Evolutionary conservation across 106 monocot genomes (phyloP).

Genomic region (Apostasia shenzhenica): DNA sequence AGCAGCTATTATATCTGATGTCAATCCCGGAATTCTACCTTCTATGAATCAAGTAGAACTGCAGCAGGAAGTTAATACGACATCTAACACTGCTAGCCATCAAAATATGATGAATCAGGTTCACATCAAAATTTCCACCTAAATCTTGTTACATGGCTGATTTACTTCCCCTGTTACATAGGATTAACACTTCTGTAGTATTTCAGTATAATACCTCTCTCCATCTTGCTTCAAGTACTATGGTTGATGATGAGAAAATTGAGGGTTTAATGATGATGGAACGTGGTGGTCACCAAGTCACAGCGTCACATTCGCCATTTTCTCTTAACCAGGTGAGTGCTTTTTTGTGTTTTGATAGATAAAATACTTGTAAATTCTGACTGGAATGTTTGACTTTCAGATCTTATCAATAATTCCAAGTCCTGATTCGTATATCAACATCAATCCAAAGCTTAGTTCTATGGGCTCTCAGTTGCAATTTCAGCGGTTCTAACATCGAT

Average conservation of each 20-base stretch:
- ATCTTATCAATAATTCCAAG: conserved; percentile 47
- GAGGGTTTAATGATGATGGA: conserved; percentile 59
- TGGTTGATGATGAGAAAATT: conserved; percentile 76
- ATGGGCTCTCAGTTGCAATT: conserved; percentile 73
- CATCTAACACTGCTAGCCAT: conserved; percentile 40
- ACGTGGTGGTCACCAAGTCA: conserved; percentile 63
- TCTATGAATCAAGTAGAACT: conserved; percentile 54
- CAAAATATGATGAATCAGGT: conserved; percentile 64
- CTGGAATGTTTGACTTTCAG: conserved; percentile 26
- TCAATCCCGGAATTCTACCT: conserved; percentile 34
- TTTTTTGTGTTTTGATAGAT: conserved; percentile 1
- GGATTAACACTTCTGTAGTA: background rate
- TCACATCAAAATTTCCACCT: background rate
- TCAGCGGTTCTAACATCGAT: conserved; percentile 41
- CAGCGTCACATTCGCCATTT: conserved; percentile 62
- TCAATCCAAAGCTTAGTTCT: conserved; percentile 73
- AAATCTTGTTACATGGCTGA: background rate
- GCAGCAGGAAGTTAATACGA: conserved; percentile 50
- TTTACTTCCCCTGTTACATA: background rate
- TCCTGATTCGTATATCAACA: conserved; percentile 59
- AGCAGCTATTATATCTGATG: conserved; percentile 48
- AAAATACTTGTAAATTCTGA: background rate
- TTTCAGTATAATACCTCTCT: conserved; percentile 57
- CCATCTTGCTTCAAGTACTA: conserved; percentile 45
- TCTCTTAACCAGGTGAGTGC: conserved; percentile 66